Base-by-base conservation (phyloP, 441 rosid species). In the Mallotus repandus region DNA sequence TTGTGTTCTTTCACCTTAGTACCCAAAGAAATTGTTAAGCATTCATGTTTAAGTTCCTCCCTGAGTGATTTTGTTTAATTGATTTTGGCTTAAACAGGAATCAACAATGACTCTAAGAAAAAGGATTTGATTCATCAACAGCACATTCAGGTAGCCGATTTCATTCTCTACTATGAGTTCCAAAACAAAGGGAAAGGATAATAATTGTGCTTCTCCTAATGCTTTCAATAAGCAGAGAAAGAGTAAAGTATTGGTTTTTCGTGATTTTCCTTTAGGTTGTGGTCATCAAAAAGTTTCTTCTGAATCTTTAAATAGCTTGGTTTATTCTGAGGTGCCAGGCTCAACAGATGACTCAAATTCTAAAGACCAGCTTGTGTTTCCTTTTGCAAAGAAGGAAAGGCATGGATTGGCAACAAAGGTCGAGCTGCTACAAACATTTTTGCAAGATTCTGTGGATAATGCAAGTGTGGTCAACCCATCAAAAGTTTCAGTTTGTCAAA, bases 221-320 rank as follows among this genome's bases (percentile, higher is more conserved):
- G 32, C 32, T 29, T 29, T 29, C 32, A 29, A 29, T 29, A 29
- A 29, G 32, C 32, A 29, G 32, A 29, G 32, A 29, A 29, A 29
- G 32, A 29, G 32, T 1, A 29, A 29, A 29, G 68, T 62, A 49
- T 16, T n/a, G 4, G 74, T 57, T 16, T 11, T 64, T 35, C 53
- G 69, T 18, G 73, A 76, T 70, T 78, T 67, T 66, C 84, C 79
- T 2, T 9, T 29, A 9, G 78, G 75, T 2, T 64, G 80, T 57
- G 52, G 72, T 58, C 68, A 45, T n/a, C 14, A 8, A 64, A 57
- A 29, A 35, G 5, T 22, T 50, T 43, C 43, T 4, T 21, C 59
- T n/a, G 16, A 66, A 52, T 15, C 0, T 21, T 43, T 43, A 13
- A 49, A 77, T 1, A 52, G 45, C 48, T 19, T 9, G 13, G 59